A percentile compares a stretch with the other conserved stretches of the same genome.
Evolutionary conservation across 495 filamentous ascomycete species (phyloP).

Genomic region (Sphaerosporella brunnea): DNA sequence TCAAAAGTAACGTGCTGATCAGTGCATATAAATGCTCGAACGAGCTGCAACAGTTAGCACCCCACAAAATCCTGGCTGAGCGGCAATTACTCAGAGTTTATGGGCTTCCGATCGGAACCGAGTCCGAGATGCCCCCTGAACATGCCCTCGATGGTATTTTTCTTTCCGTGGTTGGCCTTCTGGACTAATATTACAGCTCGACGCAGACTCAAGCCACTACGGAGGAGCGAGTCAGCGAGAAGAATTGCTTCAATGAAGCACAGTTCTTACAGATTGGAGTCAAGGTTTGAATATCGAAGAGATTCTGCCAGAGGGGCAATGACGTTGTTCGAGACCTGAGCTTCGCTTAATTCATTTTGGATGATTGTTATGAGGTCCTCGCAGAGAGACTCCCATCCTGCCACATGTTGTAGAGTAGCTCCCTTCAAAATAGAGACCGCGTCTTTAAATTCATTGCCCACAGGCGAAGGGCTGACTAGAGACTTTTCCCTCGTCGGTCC

Average conservation of each 20-base stretch:
- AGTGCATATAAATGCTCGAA: slow-evolving; percentile 44
- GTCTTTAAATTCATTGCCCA: slow-evolving; percentile 50
- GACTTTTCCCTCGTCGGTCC: slow-evolving; percentile 15
- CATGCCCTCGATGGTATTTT: slow-evolving; percentile 12
- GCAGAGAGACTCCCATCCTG: slow-evolving; percentile 46
- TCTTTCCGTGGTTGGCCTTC: slow-evolving; percentile 16
- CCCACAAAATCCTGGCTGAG: background rate
- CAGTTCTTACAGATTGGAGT: background rate
- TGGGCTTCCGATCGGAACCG: slow-evolving; percentile 7
- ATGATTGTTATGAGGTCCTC: slow-evolving; percentile 39
- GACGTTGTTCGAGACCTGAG: slow-evolving; percentile 40
- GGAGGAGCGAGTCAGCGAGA: slow-evolving; percentile 3
- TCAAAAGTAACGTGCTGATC: slow-evolving; percentile 3
- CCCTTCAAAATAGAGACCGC: slow-evolving; percentile 46
- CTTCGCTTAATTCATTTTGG: slow-evolving; percentile 47
- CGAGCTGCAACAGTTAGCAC: slow-evolving; percentile 25
- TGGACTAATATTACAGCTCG: slow-evolving; percentile 14
- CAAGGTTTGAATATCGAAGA: slow-evolving; percentile 13
- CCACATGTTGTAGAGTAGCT: slow-evolving; percentile 35
- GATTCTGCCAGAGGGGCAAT: slow-evolving; percentile 53
- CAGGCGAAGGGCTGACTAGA: slow-evolving; percentile 10
- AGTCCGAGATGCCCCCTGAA: slow-evolving; percentile 12
- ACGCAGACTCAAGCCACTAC: slow-evolving; percentile 12
- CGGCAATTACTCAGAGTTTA: slow-evolving; percentile 14
- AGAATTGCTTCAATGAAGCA: background rate